These are phyloP conservation scores for Pestalotiopsis sp. DNA, from an alignment of 2,329 filamentous ascomycete species.

Conservation along the genomic window DNA sequence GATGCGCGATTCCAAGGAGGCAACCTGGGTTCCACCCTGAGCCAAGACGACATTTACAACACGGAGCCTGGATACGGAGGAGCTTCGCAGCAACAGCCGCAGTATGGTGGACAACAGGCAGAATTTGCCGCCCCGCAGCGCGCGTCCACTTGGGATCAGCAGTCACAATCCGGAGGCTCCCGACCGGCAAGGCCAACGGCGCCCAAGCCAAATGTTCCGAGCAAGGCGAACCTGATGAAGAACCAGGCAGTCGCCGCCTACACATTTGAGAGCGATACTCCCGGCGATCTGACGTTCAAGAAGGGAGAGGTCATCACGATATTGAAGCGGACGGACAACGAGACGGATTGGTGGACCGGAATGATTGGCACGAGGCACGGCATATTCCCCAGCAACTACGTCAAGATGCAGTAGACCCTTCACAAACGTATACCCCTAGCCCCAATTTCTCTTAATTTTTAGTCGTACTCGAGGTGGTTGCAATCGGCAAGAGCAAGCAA, in stretches of 20 bases:
- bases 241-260: slow-evolving; percentile 91
- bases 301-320: slow-evolving; percentile 97
- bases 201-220: slow-evolving; percentile 82
- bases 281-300: slow-evolving; percentile 91
- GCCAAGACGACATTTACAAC: slow-evolving; percentile 5
- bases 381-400: slow-evolving; percentile 88
- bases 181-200: slow-evolving; percentile 81
- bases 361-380: slow-evolving; percentile 83
- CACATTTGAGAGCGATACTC: slow-evolving; percentile 92
- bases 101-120: slow-evolving; percentile 36
- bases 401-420: slow-evolving; percentile 59
- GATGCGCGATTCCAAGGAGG: slow-evolving; percentile 80
- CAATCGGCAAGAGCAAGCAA: not conserved
- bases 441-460: not conserved
- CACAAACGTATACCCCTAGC: not conserved
- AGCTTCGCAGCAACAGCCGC: slow-evolving; percentile 58
- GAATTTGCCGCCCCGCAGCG: slow-evolving; percentile 62
- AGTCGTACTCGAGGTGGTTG: not conserved
- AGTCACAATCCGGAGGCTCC: slow-evolving; percentile 49
- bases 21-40: slow-evolving; percentile 75
- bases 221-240: slow-evolving; percentile 58
- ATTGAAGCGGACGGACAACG: slow-evolving; percentile 89
- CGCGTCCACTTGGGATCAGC: slow-evolving; percentile 53
- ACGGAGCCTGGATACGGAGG: slow-evolving; percentile 39
- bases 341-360: slow-evolving; percentile 98